Base-by-base conservation (phyloP, 768 basidiomycete genomes). In the Rhizopogon sp. region DNA sequence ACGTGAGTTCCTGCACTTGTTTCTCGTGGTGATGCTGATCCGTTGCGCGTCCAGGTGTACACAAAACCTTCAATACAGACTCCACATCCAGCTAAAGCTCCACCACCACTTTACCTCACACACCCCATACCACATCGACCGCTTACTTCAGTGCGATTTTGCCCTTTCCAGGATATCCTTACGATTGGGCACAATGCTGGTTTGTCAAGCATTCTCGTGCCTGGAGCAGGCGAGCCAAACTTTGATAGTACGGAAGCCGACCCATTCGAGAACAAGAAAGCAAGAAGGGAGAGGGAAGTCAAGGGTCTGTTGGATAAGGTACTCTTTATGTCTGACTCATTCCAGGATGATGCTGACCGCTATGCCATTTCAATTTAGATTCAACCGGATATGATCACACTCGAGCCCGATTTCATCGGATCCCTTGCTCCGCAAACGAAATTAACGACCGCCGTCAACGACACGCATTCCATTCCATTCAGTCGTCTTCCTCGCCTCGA, bases 191-290 rank as follows among this genome's bases (percentile, higher is more conserved):
- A 95, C 66, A 66, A 78, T 5, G 76, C 75, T 0, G 96, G 96
- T 1, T 74, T 98, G 16, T 90, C 90, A 4, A 88, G 82, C 41
- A 80, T 98, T 50, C 77, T 98, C 53, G 87, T 98, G 0, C 97
- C 97, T 0, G 96, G 96, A 28, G 74, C 86, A 8, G 97, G 96
- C 35, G 95, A 98, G 69, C 84, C 95, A 44, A 94, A 97, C 76
- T 96, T 94, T 67, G 97, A 99, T 65, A 90, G 88, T 55, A 69
- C 79, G 13, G 97, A 98, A 69, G 91, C 93, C 0, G 95, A 99
- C 80, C 93, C 95, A 3, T 98, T 89, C 73, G 96, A 99, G 71
- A 82, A 86, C 64, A 84, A 80, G 68, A 85, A 83, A 58, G 78
- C 88, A 20, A 72, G 93, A 55, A 78, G 90, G 53, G 97, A 98